phyloP scores from a whole-genome alignment of 495 filamentous ascomycete genomes.

The Penicillium silybi region DNA sequence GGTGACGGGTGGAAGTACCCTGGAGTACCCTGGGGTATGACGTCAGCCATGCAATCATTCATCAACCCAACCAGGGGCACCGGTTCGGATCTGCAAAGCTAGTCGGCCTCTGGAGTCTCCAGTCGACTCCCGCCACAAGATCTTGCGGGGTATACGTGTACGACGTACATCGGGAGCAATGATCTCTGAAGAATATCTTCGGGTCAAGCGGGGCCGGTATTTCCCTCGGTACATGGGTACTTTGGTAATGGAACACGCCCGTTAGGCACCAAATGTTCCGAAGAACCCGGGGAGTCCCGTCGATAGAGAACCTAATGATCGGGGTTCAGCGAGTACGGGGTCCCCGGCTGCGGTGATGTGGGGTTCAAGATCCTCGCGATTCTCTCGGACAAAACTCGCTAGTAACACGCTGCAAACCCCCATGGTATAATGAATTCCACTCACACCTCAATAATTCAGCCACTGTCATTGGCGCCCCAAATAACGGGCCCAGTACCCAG shows the following conservation, averaged over 20 bases:
- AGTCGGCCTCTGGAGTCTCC: background rate
- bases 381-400: slow-evolving; percentile 33
- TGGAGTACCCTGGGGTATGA: too few relatives aligned
- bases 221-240: background rate
- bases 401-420: background rate
- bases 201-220: background rate
- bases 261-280: background rate
- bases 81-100: background rate
- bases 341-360: background rate
- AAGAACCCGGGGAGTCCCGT: background rate
- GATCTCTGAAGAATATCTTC: background rate
- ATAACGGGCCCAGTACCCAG: background rate
- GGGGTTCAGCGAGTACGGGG: background rate
- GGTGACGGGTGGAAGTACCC: background rate
- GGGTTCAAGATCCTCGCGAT: slow-evolving; percentile 13
- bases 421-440: background rate
- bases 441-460: background rate
- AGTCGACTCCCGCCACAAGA: background rate
- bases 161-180: background rate
- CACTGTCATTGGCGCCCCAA: background rate
- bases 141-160: background rate
- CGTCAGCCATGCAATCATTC: background rate
- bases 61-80: background rate
- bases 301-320: background rate
- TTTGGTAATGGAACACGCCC: too few relatives aligned